Evolutionary conservation across 768 basidiomycete genomes (phyloP).

Genomic region (Terana coerulea): DNA sequence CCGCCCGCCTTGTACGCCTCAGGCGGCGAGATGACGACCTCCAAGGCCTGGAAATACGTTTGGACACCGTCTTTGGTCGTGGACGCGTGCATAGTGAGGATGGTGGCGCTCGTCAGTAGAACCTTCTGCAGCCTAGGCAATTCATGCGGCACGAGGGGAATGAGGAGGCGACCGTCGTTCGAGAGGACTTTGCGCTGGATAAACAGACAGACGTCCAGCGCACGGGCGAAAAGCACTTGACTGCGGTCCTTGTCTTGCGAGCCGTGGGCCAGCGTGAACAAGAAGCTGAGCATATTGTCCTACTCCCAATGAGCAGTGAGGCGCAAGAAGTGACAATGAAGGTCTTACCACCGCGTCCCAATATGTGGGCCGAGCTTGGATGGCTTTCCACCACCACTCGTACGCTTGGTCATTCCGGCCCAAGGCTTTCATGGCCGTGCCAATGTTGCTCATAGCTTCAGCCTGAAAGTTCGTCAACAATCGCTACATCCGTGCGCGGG

Average conservation of each 20-base stretch:
- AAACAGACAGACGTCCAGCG: slow-evolving; percentile 31
- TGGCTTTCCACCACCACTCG: slow-evolving; percentile 39
- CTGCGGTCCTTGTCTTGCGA: slow-evolving; percentile 8
- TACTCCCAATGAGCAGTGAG: slow-evolving; percentile 4
- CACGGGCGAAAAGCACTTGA: slow-evolving; percentile 22
- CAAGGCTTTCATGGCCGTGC: slow-evolving; percentile 32
- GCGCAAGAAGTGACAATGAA: slow-evolving; percentile 14
- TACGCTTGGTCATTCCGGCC: slow-evolving; percentile 31
- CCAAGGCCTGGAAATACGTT: slow-evolving; percentile 40
- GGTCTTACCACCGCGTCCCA: slow-evolving; percentile 33
- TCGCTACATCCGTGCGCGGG: background rate
- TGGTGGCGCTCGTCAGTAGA: slow-evolving; percentile 37
- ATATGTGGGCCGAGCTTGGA: slow-evolving; percentile 27
- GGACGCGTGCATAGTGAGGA: slow-evolving; percentile 29
- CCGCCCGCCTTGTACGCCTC: slow-evolving; percentile 16
- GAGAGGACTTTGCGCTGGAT: slow-evolving; percentile 27
- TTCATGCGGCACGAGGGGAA: slow-evolving; percentile 27
- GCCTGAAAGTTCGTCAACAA: slow-evolving; percentile 20
- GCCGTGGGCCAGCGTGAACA: slow-evolving; percentile 22
- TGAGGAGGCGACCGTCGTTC: slow-evolving; percentile 18
- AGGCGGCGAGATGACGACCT: slow-evolving; percentile 35
- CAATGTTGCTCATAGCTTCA: slow-evolving; percentile 41
- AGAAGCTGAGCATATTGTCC: slow-evolving; percentile 34
- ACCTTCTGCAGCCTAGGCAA: slow-evolving; percentile 43
- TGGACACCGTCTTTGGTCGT: slow-evolving; percentile 27